Base-by-base conservation (phyloP, 116 monocot species). In the Zostera marina region DNA sequence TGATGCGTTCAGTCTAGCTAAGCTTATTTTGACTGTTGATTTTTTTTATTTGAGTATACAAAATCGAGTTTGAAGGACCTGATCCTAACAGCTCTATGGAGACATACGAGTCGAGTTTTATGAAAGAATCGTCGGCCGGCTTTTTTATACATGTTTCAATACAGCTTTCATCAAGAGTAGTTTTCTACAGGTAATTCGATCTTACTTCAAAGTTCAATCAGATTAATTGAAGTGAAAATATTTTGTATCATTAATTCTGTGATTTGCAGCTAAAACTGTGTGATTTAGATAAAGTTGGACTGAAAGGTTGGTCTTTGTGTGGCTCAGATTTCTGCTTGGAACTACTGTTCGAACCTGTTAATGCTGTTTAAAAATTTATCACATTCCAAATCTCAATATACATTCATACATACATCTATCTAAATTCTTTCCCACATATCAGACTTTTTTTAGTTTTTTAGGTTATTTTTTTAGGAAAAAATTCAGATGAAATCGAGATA, bases 71-170 rank as follows among this genome's bases (percentile, higher is more conserved):
- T n/a, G 5, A 22, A 24, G 25, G 5, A 54, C 17, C 11, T 4
- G 4, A 22, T 57, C 38, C 40, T 53, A 14, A 11, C 51, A 81
- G 81, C 73, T 81, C 10, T 25, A 60, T 24, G 81, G 81, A 23
- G 81, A 81, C 51, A 21, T 81, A 58, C 63, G 81, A 61, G 46
- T 81, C 47, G 68, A 63, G 22, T 81, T 81, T 61, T 73, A 73
- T 60, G 76, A 81, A 58, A 81, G 77, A 64, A 63, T 76, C 76
- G 65, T 70, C 14, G 81, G 77, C 2, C 77, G 81, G 55, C 76
- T 81, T 6, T 81, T 81, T 55, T 77, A 76, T 63, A 63, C 60
- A 9, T 81, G 81, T 67, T 77, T 76, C 61, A 76, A 81, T 52
- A 71, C 77, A 40, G 64, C 63, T 61, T 81, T 81, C 58, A 81